Evolutionary conservation across 805 yeast genomes (phyloP).

Genomic region (Candida sonorensis): DNA sequence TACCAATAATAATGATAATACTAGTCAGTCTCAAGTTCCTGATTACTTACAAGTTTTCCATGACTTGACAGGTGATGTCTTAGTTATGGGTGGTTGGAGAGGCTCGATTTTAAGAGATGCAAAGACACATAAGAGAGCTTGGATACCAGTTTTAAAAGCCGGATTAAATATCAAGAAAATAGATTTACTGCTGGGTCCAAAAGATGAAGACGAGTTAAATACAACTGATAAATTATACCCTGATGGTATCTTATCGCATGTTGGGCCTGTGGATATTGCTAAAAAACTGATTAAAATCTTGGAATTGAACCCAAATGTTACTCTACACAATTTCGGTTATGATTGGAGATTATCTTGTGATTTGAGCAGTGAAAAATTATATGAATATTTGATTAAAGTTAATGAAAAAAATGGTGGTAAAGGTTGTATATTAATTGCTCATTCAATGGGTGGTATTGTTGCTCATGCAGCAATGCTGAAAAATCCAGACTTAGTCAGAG

Average conservation of each 20-base stretch:
- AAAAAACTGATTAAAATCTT: slow-evolving; percentile 52
- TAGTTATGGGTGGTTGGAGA: slow-evolving; percentile 82
- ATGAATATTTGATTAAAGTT: slow-evolving; percentile 38
- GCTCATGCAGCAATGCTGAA: slow-evolving; percentile 73
- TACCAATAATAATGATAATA: slow-evolving; percentile 8
- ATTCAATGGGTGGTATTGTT: slow-evolving; percentile 91
- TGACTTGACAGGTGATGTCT: slow-evolving; percentile 68
- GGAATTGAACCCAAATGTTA: slow-evolving; percentile 47
- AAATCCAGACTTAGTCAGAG: slow-evolving; percentile 63
- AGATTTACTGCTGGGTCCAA: slow-evolving; percentile 68
- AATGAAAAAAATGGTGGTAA: slow-evolving; percentile 39
- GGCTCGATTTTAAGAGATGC: slow-evolving; percentile 72
- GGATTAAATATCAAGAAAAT: slow-evolving; percentile 70
- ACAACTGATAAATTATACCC: slow-evolving; percentile 53
- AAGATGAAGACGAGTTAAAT: slow-evolving; percentile 56
- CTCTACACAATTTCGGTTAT: slow-evolving; percentile 74
- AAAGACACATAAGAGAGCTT: slow-evolving; percentile 56
- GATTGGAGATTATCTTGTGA: slow-evolving; percentile 85
- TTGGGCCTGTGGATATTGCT: slow-evolving; percentile 84
- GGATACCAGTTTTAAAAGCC: slow-evolving; percentile 81
- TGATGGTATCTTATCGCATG: slow-evolving; percentile 70
- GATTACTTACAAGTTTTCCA: slow-evolving; percentile 43
- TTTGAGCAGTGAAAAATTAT: slow-evolving; percentile 44
- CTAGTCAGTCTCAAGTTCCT: slow-evolving; percentile 18
- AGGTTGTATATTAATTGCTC: slow-evolving; percentile 71